Conservation (phyloP, 305 asterid genomes). For the Fraxinus paxiana region DNA sequence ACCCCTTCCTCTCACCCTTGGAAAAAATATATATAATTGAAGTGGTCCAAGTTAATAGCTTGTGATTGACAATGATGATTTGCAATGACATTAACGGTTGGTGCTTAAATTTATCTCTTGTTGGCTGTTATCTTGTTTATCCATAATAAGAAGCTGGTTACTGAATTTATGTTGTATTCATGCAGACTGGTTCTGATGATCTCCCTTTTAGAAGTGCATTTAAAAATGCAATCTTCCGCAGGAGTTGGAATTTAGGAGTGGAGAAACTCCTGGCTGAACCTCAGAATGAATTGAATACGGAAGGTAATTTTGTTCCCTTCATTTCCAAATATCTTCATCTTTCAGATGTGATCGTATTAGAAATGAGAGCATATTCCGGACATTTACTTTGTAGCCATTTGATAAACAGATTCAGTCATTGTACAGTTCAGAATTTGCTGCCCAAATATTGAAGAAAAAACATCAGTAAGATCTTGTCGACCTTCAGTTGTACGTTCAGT, state of each 20-base stretch:
- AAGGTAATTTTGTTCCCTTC: slow-evolving; percentile 42
- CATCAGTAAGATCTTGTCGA: slow-evolving; percentile 54
- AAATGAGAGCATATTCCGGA: slow-evolving; percentile 7
- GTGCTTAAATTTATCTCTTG: not conserved
- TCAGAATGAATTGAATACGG: slow-evolving; percentile 35
- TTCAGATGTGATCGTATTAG: not conserved
- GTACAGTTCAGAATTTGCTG: slow-evolving; percentile 85
- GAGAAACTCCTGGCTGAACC: slow-evolving; percentile 47
- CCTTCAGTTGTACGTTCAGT: slow-evolving; percentile 11
- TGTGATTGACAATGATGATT: not conserved
- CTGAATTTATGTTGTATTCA: slow-evolving; percentile 18
- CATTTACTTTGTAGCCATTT: slow-evolving; percentile 20
- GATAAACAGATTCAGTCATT: slow-evolving; percentile 50
- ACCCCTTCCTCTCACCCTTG: not conserved
- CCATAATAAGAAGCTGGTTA: slow-evolving; percentile 6
- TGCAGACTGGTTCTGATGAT: slow-evolving; percentile 83
- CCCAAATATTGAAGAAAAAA: slow-evolving; percentile 66
- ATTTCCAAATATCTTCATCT: slow-evolving; percentile 8
- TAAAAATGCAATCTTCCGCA: slow-evolving; percentile 70
- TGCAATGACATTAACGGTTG: not conserved
- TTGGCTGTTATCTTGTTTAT: slow-evolving; percentile 5
- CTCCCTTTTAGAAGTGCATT: slow-evolving; percentile 87
- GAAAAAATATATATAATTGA: not conserved
- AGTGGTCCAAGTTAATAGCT: not conserved
- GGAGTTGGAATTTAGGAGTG: slow-evolving; percentile 38